Evolutionary conservation across 2,329 filamentous ascomycete species (phyloP), one percentile per base, ranked within the genome.

Genomic region (Fusarium citri): DNA sequence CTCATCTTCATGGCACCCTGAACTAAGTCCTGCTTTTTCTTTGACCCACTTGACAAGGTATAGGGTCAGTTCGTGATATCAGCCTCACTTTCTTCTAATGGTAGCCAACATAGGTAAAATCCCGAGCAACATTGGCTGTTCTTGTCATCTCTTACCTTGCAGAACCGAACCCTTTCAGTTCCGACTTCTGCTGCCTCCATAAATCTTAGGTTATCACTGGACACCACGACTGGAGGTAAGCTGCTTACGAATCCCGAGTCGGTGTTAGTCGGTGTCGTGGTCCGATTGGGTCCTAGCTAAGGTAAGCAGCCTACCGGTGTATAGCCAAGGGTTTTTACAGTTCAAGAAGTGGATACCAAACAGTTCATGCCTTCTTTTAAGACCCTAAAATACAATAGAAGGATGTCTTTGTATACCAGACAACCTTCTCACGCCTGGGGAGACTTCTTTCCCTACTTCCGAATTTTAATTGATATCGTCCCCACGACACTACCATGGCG

Each of bases 221-320:
- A 40, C 16, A 50, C 48, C 48, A 26, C 22, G 31, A 50, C 30
- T 50, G 22, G 26, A 37, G 31, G 30, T 40, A 26, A 50, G 22
- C 10, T 50, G 48, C 16, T 50, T 15, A 40, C 22, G 26, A 50
- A 40, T 40, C 31, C 26, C 22, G 16, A 50, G 48, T 15, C 48
- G 48, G 48, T 50, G 30, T 50, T 37, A 50, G 47, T 49, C 28
- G 28, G 46, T 49, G 47, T 26, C 26, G 40, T 50, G 47, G 31
- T 50, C 31, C 16, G 22, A 50, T 34, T 50, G 47, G 30, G 15
- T 50, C 22, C 20, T 22, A 26, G 30, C 20, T 15, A n/a, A 50
- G 47, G 30, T 50, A n/a, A 50, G 47, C 22, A 16, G 26, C 15
- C 16, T 50, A 50, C 30, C 16, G 4, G 8, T 50, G 30, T 50